Percentiles rank a stretch among this genome's conserved stretches.
Conservation (phyloP, 2,329 filamentous ascomycete species). For the Botryotinia globosa region DNA sequence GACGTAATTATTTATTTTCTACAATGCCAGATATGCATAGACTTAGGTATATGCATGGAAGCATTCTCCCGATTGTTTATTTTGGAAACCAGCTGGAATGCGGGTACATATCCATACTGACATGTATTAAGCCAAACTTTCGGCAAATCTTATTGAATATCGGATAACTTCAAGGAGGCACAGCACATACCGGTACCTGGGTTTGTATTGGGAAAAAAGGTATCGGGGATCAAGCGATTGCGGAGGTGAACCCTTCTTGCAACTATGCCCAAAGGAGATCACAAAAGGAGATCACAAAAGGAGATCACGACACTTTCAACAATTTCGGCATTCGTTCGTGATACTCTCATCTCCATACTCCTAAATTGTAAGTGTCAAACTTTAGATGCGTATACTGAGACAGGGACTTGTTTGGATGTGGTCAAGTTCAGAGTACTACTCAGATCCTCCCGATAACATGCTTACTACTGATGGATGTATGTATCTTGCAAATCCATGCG, state of each 20-base stretch:
- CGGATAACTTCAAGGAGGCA: not conserved
- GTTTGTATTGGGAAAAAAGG: not conserved
- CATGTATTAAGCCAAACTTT: not conserved
- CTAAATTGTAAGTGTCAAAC: not conserved
- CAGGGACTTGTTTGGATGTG: not conserved
- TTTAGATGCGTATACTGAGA: not conserved
- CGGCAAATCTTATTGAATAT: not conserved
- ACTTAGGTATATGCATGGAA: not conserved
- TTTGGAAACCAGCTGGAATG: not conserved
- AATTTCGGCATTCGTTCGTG: not conserved
- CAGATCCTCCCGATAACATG: not conserved
- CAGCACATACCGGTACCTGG: not conserved
- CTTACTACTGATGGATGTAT: not conserved
- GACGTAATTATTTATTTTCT: not conserved
- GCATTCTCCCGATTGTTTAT: not conserved
- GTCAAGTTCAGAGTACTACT: not conserved
- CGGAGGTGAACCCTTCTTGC: conserved; percentile 4
- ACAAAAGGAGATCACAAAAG: conserved; percentile 7
- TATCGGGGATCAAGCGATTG: conserved; percentile 11
- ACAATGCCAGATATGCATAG: not conserved
- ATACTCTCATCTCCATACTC: not conserved
- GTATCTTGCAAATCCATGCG: not conserved
- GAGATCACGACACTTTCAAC: not conserved
- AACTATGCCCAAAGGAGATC: not conserved
- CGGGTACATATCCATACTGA: not conserved